A percentile compares a stretch with the other conserved stretches of the same genome.
Evolutionary conservation across 2,329 filamentous ascomycete species (phyloP).

Genomic region (Neofusicoccum parvum): DNA sequence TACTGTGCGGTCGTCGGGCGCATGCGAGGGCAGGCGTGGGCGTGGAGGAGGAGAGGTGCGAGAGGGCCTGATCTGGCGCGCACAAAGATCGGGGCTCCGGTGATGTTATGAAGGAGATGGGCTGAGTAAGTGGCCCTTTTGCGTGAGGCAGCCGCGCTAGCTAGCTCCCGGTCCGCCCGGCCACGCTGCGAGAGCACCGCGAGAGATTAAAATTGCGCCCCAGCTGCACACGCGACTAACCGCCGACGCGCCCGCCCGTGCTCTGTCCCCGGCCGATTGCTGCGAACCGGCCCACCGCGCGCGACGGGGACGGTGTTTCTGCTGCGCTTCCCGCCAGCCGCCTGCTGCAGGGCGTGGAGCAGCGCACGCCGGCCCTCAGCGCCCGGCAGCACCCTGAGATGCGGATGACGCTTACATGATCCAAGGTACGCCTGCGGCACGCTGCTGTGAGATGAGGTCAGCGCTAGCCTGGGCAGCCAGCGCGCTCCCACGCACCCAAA

Average conservation of each 20-base stretch:
- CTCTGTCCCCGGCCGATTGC: constrained; percentile 13
- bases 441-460: constrained; percentile 17
- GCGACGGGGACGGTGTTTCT: neutral
- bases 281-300: neutral
- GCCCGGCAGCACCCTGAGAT: neutral
- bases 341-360: constrained; percentile 1
- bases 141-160: constrained; percentile 17
- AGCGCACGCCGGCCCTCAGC: neutral
- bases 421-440: neutral
- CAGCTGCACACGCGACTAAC: constrained; percentile 18
- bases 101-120: constrained; percentile 22
- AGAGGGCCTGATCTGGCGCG: constrained; percentile 1
- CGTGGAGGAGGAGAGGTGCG: neutral
- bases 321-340: neutral
- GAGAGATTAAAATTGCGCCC: constrained; percentile 16
- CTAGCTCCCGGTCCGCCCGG: constrained; percentile 13
- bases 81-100: constrained; percentile 11
- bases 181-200: neutral
- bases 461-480: neutral
- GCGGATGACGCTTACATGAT: constrained; percentile 16
- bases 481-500: neutral
- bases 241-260: constrained; percentile 9
- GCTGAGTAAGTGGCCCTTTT: constrained; percentile 20
- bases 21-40: constrained; percentile 12
- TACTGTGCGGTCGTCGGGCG: constrained; percentile 20